phyloP scores from a whole-genome alignment of 768 basidiomycete species.

The Cubamyces sp. region DNA sequence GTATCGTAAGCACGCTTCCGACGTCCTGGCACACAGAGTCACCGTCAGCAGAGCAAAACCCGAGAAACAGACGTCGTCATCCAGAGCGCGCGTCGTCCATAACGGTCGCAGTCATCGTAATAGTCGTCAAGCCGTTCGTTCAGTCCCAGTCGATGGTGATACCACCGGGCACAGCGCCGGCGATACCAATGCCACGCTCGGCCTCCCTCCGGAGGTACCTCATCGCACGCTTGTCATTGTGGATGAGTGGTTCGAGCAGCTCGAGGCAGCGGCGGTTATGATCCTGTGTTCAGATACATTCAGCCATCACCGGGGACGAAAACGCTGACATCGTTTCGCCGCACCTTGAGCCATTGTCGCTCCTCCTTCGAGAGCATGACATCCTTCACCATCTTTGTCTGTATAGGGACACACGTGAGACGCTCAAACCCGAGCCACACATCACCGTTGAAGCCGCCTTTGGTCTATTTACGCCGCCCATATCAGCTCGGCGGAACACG shows the following conservation, averaged over 20 bases:
- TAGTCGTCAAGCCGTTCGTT: conserved; percentile 2
- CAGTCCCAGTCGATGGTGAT: conserved; percentile 82
- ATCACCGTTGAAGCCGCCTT: conserved; percentile 69
- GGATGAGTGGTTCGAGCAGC: conserved; percentile 64
- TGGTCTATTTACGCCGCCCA: conserved; percentile 53
- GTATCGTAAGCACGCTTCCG: neutral
- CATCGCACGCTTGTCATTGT: conserved; percentile 78
- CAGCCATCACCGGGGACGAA: neutral
- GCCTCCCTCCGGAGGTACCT: conserved; percentile 82
- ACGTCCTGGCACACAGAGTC: conserved; percentile 13
- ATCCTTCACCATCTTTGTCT: conserved; percentile 86
- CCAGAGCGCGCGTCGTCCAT: no score
- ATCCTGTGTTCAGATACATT: conserved; percentile 46
- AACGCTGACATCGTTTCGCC: conserved; percentile 24
- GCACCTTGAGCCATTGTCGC: conserved; percentile 81
- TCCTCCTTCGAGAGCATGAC: conserved; percentile 85
- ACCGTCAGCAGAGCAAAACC: conserved; percentile 16
- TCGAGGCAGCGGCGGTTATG: conserved; percentile 80
- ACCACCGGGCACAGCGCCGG: conserved; percentile 64
- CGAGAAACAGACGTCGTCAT: neutral
- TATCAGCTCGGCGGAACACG: conserved; percentile 1
- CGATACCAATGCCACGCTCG: conserved; percentile 75
- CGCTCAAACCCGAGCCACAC: conserved; percentile 92
- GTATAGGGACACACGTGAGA: conserved; percentile 92
- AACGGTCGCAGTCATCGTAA: no score